Percentiles rank a stretch among this genome's conserved stretches.
Evolutionary conservation across 441 rosid species (phyloP).

Genomic region (Cnidoscolus chayamansa): DNA sequence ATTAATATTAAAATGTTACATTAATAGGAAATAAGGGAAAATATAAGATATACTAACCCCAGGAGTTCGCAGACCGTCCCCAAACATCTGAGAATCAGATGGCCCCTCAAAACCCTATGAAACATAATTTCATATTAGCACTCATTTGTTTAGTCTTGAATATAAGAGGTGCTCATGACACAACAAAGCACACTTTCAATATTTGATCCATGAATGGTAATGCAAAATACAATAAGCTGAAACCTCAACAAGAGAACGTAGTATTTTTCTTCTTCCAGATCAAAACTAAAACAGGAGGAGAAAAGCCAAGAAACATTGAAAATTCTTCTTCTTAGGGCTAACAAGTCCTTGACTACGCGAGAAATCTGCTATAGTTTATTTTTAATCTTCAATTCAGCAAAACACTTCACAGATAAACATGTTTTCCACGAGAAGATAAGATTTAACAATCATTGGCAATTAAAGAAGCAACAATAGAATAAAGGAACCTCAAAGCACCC

Average conservation of each 20-base stretch:
- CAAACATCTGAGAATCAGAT: slow-evolving; percentile 43
- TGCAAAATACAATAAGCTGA: not conserved
- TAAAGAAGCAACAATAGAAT: not conserved
- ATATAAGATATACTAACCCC: slow-evolving; percentile 51
- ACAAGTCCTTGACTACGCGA: not conserved
- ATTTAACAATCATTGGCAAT: not conserved
- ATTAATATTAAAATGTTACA: too few relatives aligned
- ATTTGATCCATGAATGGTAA: not conserved
- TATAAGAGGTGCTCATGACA: not conserved
- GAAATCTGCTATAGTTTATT: not conserved
- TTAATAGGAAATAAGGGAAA: not conserved
- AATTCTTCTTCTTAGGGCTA: not conserved
- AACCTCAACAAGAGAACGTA: not conserved
- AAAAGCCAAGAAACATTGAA: not conserved
- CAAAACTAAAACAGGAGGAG: not conserved
- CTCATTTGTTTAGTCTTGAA: not conserved
- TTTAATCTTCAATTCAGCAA: slow-evolving; percentile 12
- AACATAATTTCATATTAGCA: slow-evolving; percentile 9
- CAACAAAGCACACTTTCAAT: not conserved
- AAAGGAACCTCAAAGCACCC: slow-evolving; percentile 1
- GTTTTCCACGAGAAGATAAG: too few relatives aligned
- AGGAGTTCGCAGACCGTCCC: slow-evolving; percentile 61
- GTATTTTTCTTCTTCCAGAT: not conserved
- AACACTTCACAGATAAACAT: not conserved
- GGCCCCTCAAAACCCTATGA: slow-evolving; percentile 55